Evolutionary conservation across 2,329 filamentous ascomycete species (phyloP).

Genomic region (Tricladium varicosporioides): DNA sequence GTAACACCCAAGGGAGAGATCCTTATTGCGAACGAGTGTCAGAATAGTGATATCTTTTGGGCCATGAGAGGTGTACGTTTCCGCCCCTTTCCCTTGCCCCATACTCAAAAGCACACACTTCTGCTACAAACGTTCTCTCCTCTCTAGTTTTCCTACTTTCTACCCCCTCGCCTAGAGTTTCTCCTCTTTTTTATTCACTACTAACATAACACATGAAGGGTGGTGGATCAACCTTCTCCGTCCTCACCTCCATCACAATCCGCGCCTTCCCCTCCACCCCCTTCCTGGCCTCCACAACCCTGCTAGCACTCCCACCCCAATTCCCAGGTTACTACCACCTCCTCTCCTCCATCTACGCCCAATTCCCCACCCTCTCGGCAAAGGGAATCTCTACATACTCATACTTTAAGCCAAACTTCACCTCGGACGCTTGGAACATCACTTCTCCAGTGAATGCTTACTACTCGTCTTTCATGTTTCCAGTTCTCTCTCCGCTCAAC

Average conservation of each 20-base stretch:
- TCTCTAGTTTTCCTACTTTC: not conserved
- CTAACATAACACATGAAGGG: slow-evolving; percentile 39
- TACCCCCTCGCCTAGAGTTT: not conserved
- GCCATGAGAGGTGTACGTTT: slow-evolving; percentile 54
- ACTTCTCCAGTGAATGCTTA: slow-evolving; percentile 36
- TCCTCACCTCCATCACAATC: slow-evolving; percentile 56
- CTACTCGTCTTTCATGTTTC: slow-evolving; percentile 35
- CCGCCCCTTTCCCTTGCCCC: not conserved
- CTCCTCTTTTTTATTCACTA: not conserved
- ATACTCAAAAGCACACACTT: not conserved
- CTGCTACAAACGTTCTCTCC: not conserved
- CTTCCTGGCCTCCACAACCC: slow-evolving; percentile 31
- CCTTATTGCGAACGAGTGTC: slow-evolving; percentile 49
- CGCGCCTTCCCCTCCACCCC: slow-evolving; percentile 45
- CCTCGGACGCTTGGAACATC: slow-evolving; percentile 26
- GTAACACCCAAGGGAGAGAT: slow-evolving; percentile 52
- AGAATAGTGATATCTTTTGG: slow-evolving; percentile 61
- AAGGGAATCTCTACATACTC: slow-evolving; percentile 52
- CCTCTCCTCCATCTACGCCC: slow-evolving; percentile 36
- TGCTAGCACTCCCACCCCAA: slow-evolving; percentile 36
- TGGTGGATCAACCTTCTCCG: slow-evolving; percentile 59
- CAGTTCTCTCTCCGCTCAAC: slow-evolving; percentile 33
- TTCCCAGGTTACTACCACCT: slow-evolving; percentile 46
- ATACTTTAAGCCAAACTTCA: slow-evolving; percentile 40
- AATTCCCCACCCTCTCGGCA: slow-evolving; percentile 46